phyloP scores from a whole-genome alignment of 2,329 filamentous ascomycete species.

The Zymoseptoria crescenta region DNA sequence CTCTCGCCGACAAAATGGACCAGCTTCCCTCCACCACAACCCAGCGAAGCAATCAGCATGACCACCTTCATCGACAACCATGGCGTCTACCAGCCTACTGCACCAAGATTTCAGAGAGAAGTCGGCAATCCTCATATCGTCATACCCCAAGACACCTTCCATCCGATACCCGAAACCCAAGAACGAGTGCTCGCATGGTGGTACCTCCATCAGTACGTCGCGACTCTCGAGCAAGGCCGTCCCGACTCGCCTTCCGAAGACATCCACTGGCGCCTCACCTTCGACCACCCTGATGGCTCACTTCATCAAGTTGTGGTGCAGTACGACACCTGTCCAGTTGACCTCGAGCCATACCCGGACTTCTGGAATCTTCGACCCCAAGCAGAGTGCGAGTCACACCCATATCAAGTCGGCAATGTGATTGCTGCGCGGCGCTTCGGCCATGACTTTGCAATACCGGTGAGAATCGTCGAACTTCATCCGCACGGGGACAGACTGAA shows the following conservation, averaged over 20 bases:
- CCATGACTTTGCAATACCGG: neutral
- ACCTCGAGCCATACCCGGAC: neutral
- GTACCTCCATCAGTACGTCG: neutral
- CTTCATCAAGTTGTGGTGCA: neutral
- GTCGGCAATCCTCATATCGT: neutral
- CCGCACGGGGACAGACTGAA: neutral
- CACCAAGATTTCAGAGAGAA: neutral
- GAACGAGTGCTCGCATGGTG: neutral
- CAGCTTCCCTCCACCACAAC: neutral
- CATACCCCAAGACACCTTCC: neutral
- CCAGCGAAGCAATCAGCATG: neutral
- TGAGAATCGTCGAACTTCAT: neutral
- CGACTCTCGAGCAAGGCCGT: neutral
- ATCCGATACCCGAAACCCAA: neutral
- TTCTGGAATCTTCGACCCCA: neutral
- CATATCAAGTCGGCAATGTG: neutral
- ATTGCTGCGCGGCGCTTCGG: neutral
- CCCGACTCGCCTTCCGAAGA: neutral
- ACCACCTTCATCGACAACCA: neutral
- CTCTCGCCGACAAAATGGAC: neutral
- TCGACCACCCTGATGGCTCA: neutral
- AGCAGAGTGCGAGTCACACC: neutral
- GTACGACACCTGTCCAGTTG: neutral
- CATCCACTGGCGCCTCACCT: neutral
- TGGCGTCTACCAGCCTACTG: neutral